Percentiles rank a stretch among this genome's conserved stretches.
phyloP scores from a whole-genome alignment of 2,329 filamentous ascomycete species.

The Stagonosporopsis vannaccii region DNA sequence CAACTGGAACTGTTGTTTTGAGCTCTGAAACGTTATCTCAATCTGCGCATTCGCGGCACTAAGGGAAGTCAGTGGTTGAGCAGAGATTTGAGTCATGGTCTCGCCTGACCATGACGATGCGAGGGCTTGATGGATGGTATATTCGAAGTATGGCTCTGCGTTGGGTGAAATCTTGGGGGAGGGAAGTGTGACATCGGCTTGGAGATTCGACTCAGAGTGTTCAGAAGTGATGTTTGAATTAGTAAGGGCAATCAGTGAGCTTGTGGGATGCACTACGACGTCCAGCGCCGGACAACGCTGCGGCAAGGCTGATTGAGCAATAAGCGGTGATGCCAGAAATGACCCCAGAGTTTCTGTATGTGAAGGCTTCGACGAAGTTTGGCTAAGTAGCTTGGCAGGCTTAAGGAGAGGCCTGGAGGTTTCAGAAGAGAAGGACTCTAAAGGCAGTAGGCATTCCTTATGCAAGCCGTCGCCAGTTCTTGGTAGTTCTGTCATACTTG shows the following conservation, averaged over 20 bases:
- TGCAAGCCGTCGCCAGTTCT: too few relatives aligned
- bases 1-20: conserved; percentile 9
- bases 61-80: conserved; percentile 18
- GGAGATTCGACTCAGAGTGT: too few relatives aligned
- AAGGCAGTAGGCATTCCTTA: background rate
- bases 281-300: background rate
- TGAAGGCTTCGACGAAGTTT: background rate
- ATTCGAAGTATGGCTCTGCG: conserved; percentile 37
- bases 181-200: background rate
- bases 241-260: background rate
- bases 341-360: background rate
- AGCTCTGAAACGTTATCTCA: conserved; percentile 15
- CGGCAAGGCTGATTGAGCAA: too few relatives aligned
- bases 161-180: background rate
- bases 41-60: conserved; percentile 29
- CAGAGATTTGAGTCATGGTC: conserved; percentile 8
- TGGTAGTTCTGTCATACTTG: too few relatives aligned
- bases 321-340: background rate
- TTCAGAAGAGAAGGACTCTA: background rate
- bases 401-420: too few relatives aligned
- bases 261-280: background rate
- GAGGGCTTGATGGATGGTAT: conserved; percentile 28
- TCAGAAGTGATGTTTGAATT: background rate
- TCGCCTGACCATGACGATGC: conserved; percentile 1
- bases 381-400: background rate